Base-by-base conservation (phyloP, 345 rosid species). In the Pugionium dolabratum region DNA sequence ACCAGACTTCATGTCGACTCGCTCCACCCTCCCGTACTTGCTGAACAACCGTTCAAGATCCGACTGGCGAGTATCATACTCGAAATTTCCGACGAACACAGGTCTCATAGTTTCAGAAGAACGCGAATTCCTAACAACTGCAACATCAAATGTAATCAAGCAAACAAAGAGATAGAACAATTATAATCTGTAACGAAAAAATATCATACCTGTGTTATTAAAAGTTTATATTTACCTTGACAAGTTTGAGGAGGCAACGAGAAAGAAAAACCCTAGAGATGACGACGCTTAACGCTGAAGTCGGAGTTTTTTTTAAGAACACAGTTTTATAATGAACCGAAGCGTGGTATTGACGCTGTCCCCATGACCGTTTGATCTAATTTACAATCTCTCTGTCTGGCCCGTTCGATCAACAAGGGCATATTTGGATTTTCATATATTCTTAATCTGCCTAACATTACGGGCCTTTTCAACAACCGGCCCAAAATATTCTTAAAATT, bases 1-100 rank as follows among this genome's bases (percentile, higher is more conserved):
- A 88, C 98, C 96, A 81, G 96, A 85, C 84, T 91, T 89, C 87
- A 89, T 91, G 68, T 91, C 96, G 2, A 89, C 87, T 0, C 98
- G 83, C 57, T 91, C 96, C 46, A 85, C 83, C 48, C 86, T 83
- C 59, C 98, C 95, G 43, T 83, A 83, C 76, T 85, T 91, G 68
- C 86, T 62, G 75, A 89, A 89, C 26, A 87, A 42, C 4, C 92
- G 81, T 52, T 91, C 96, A 48, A 89, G 74, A 59, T 91, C 96
- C 2, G 90, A 80, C 5, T 85, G 98, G 26, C 96, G 88, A 53
- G 92, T 87, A 4, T 87, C 95, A 70, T 79, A 84, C 83, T 83
- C 95, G 30, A 91, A 86, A 73, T 89, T 91, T 27, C 95, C 95
- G 1, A 82, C 90, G 59, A 86, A 89, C 25, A 91, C 70, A 6